Evolutionary conservation across 805 yeast species (phyloP).

Genomic region (Lipomyces oligophaga): DNA sequence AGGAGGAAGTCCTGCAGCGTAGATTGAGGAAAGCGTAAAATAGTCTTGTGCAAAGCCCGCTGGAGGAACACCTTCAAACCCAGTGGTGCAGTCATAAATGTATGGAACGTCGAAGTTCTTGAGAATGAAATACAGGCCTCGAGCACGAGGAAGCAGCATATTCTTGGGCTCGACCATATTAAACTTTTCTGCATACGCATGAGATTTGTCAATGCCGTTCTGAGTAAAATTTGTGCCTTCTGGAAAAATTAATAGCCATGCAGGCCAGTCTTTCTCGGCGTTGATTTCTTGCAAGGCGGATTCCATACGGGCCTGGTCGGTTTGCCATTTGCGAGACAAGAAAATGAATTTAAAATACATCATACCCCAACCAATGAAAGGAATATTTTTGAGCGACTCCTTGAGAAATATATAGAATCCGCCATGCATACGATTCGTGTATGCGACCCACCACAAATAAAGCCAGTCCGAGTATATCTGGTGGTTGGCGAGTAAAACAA

Average conservation of each 20-base stretch:
- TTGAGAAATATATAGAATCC: constrained; percentile 71
- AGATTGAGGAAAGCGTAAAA: constrained; percentile 61
- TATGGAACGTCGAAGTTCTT: constrained; percentile 46
- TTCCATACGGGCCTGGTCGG: constrained; percentile 59
- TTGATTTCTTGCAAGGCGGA: constrained; percentile 55
- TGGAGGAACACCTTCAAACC: constrained; percentile 64
- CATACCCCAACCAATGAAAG: constrained; percentile 86
- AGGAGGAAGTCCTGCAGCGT: constrained; percentile 71
- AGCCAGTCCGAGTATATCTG: constrained; percentile 95
- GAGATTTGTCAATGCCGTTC: constrained; percentile 57
- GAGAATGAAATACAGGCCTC: constrained; percentile 72
- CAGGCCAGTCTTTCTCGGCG: constrained; percentile 46
- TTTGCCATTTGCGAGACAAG: constrained; percentile 80
- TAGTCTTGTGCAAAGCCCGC: constrained; percentile 71
- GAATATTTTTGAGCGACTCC: constrained; percentile 64
- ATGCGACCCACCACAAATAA: constrained; percentile 79
- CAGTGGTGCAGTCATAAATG: constrained; percentile 81
- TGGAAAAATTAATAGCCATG: constrained; percentile 76
- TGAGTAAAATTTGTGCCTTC: constrained; percentile 87
- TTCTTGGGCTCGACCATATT: constrained; percentile 47
- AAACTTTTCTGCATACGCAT: constrained; percentile 52
- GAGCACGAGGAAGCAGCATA: constrained; percentile 73
- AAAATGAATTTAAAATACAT: constrained; percentile 57
- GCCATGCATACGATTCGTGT: constrained; percentile 62
- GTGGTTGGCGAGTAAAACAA: constrained; percentile 79